These are phyloP conservation scores for Termitomyces sp. DNA, from an alignment of 768 basidiomycete species.

Conservation along the genomic window DNA sequence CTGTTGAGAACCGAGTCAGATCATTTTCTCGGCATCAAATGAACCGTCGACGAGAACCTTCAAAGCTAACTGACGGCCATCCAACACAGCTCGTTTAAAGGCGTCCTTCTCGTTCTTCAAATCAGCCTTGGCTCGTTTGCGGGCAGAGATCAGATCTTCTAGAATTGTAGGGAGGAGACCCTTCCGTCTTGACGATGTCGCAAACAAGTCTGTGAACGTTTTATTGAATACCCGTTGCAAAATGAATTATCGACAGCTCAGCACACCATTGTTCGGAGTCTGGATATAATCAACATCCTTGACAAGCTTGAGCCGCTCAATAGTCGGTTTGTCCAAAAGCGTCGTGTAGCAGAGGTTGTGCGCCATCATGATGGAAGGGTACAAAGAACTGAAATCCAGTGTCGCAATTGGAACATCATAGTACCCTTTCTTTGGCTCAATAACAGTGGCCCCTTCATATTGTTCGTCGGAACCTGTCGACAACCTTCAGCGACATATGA, in stretches of 20 bases:
- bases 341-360: conserved; percentile 99
- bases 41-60: conserved; percentile 50
- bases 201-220: conserved; percentile 70
- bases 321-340: conserved; percentile 73
- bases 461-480: conserved; percentile 82
- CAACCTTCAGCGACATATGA: background rate
- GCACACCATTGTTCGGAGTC: conserved; percentile 90
- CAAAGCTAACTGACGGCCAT: conserved; percentile 93
- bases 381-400: conserved; percentile 96
- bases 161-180: conserved; percentile 89
- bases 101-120: conserved; percentile 96
- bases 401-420: conserved; percentile 97
- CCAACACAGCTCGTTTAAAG: conserved; percentile 94
- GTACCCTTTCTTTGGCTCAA: conserved; percentile 94
- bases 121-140: conserved; percentile 94
- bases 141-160: conserved; percentile 88
- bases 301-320: conserved; percentile 71
- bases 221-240: background rate
- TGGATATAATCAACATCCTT: conserved; percentile 90
- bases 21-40: background rate
- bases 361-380: conserved; percentile 99
- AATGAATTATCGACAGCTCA: background rate
- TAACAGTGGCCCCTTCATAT: conserved; percentile 98
- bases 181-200: conserved; percentile 65
- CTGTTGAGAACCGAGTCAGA: conserved; percentile 31